Conservation (phyloP, 176 grass and related monocot genomes). For the Phragmites australis region DNA sequence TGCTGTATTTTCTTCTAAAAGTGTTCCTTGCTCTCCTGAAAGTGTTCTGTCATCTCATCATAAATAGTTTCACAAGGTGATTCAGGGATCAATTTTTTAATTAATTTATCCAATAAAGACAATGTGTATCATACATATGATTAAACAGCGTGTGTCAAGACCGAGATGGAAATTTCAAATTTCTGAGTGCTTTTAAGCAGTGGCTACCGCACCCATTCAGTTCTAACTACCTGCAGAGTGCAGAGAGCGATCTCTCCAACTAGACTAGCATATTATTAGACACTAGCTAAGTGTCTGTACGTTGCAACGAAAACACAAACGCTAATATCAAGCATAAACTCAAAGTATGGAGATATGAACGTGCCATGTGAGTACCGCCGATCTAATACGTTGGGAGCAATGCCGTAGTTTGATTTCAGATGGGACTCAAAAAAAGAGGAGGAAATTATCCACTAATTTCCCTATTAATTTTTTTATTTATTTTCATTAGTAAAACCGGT, state of each 20-base stretch:
- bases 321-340: too few relatives aligned
- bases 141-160: background rate
- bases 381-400: too few relatives aligned
- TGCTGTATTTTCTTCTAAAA: constrained; percentile 21
- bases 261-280: background rate
- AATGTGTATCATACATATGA: background rate
- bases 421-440: too few relatives aligned
- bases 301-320: too few relatives aligned
- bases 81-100: background rate
- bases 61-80: constrained; percentile 14
- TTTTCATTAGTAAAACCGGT: too few relatives aligned
- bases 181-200: background rate
- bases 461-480: too few relatives aligned
- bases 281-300: too few relatives aligned
- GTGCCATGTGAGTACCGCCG: too few relatives aligned
- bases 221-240: background rate
- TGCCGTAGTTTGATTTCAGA: too few relatives aligned
- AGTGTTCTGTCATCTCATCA: constrained; percentile 30
- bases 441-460: too few relatives aligned
- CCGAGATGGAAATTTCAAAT: background rate
- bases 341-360: too few relatives aligned
- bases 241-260: background rate
- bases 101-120: background rate
- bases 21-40: constrained; percentile 40
- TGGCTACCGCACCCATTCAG: background rate